These are phyloP conservation scores for Aspergillus felis DNA, from an alignment of 2,329 filamentous ascomycete species.

Conservation along the genomic window DNA sequence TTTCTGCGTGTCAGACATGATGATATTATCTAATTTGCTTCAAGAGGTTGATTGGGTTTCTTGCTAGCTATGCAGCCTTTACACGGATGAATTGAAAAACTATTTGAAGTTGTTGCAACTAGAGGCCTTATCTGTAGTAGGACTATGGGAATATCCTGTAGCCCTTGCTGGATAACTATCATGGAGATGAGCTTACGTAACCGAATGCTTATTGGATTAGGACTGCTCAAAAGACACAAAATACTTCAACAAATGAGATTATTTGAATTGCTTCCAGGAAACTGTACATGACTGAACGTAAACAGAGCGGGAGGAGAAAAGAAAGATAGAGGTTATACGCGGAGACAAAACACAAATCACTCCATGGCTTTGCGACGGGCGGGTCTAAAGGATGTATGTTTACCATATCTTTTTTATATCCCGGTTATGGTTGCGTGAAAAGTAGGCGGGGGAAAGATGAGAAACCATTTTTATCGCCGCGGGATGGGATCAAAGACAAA, in stretches of 20 bases:
- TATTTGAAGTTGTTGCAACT: not conserved
- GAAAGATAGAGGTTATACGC: not conserved
- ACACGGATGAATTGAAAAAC: not conserved
- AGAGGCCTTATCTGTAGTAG: not conserved
- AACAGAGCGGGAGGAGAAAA: slow-evolving; percentile 2
- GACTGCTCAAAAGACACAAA: not conserved
- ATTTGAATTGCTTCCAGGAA: slow-evolving; percentile 8
- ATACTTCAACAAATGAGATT: not conserved
- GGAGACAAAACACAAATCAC: not conserved
- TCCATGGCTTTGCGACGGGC: not conserved
- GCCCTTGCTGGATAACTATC: no score
- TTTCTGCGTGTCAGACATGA: not conserved
- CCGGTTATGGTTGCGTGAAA: not conserved
- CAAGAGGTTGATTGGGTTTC: not conserved
- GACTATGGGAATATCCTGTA: no score
- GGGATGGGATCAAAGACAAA: not conserved
- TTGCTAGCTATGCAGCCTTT: not conserved
- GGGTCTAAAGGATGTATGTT: not conserved
- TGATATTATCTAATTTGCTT: not conserved
- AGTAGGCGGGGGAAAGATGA: not conserved
- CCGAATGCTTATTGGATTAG: not conserved
- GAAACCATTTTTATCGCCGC: not conserved
- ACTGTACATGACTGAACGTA: slow-evolving; percentile 15
- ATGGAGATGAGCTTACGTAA: not conserved
- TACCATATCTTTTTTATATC: not conserved